Conservation (phyloP, 1,284 basidiomycete species). For the Microbotryum intermedium region DNA sequence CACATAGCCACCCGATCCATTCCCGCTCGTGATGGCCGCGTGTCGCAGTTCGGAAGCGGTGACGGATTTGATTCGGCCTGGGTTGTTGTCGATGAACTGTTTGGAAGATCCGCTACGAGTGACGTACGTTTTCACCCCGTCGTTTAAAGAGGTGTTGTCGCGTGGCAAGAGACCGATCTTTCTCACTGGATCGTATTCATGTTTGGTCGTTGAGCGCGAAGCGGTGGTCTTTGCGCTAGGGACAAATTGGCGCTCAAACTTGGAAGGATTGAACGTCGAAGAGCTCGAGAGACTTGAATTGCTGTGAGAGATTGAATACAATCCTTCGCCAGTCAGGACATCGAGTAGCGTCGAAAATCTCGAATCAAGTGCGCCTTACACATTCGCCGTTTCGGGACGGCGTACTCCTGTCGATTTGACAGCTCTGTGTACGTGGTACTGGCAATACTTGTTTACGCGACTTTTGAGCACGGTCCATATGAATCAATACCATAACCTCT, state of each 20-base stretch:
- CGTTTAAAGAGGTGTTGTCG: background rate
- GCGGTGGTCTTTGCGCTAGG: too few relatives aligned
- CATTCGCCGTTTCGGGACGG: slow-evolving; percentile 53
- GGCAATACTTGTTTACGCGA: slow-evolving; percentile 58
- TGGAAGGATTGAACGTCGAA: background rate
- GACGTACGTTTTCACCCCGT: slow-evolving; percentile 6
- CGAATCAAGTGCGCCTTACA: slow-evolving; percentile 2
- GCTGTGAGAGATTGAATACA: background rate
- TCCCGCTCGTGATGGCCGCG: background rate
- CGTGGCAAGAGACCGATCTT: slow-evolving; percentile 5
- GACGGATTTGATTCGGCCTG: too few relatives aligned
- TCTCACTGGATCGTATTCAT: too few relatives aligned
- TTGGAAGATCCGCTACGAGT: background rate
- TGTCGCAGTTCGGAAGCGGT: background rate
- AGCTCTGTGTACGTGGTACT: slow-evolving; percentile 74
- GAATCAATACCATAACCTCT: background rate
- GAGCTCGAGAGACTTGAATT: slow-evolving; percentile 1
- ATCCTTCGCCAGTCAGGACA: too few relatives aligned
- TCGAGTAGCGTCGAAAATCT: background rate
- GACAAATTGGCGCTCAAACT: too few relatives aligned
- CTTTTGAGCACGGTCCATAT: slow-evolving; percentile 38
- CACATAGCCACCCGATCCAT: slow-evolving; percentile 6
- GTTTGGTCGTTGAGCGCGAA: too few relatives aligned
- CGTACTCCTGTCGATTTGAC: slow-evolving; percentile 62
- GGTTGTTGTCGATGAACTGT: too few relatives aligned